Evolutionary conservation across 306 rosid genomes (phyloP), one percentile per base, ranked within the genome.

Genomic region (Trifolium fragiferum): DNA sequence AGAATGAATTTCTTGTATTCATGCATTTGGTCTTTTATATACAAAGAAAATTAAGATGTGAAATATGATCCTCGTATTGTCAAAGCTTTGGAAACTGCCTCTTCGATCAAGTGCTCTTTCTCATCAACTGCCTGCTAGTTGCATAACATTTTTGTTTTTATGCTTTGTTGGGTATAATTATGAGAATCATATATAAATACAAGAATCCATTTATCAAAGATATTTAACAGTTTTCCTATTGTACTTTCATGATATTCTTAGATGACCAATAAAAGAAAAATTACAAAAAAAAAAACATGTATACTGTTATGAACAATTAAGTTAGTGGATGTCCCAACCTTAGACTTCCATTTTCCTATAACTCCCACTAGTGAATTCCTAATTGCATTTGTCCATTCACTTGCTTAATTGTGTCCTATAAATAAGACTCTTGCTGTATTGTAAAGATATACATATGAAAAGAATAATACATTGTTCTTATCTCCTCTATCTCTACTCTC

Each of bases 31-130:
- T 66, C 11, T 69, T 57, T 37, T 41, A 30, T 47, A 30, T 46
- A 47, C 41, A 33, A 57, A 76, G 33, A 80, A 72, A 77, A n/a
- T 47, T 41, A 66, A 55, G 32, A 73, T 46, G 57, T 66, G 38
- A 83, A 72, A 77, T 11, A 57, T 37, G 74, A 68, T 55, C 44
- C 44, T 78, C 38, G 73, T 70, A 78, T 43, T 74, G 79, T 73
- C 81, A 69, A 46, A 38, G 80, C 54, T 68, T 65, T 73, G 49
- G 61, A 70, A 65, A 51, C 61, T 35, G 43, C 67, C 55, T 51
- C 62, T 64, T 66, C n/a, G n/a, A n/a, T n/a, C 65, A 58, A 74
- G 19, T 78, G 87, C 57, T 68, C 72, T 84, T 65, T 86, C 89
- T 16, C 82, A 61, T 66, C 76, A 60, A 78, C 53, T 73, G 30